Evolutionary conservation across 2,329 filamentous ascomycete genomes (phyloP), one percentile per base, ranked within the genome.

Genomic region (Nemania sp.): DNA sequence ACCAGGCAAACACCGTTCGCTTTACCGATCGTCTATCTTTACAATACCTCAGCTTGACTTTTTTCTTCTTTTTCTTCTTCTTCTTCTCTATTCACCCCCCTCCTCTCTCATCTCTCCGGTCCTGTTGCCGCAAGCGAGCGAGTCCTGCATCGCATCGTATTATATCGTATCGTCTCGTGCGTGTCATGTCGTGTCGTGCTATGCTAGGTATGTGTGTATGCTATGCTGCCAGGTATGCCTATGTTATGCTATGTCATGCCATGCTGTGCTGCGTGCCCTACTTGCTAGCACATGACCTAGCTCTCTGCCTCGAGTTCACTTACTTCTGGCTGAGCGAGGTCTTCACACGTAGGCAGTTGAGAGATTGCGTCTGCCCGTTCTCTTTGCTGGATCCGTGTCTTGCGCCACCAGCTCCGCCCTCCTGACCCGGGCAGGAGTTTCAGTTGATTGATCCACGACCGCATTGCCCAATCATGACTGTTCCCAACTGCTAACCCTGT

Each of bases 321-420:
- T 39, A 39, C 35, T 5, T n/a, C 4, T 5, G 5, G 35, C 35
- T 39, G 35, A 55, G 45, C 34, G 35, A 55, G 45, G 34, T 43
- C 54, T 59, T 49, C 60, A 61, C 57, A 61, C 57, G 61, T 62
- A 54, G 48, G 53, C 39, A 29, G 25, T 29, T 25, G 45, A 54
- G 47, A 34, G 45, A 59, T 25, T 56, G 29, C 52, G 45, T 50
- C 52, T 40, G 25, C 39, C 57, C 51, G 52, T 61, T 62, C 62
- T 45, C 45, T 51, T 60, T 48, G 52, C 46, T 54, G 53, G 40
- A 59, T 62, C 59, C 57, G 61, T 59, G 56, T 59, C 59, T 54
- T 59, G 60, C 70, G 70, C 70, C 70, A 72, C 70, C 48, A 54
- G 60, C 55, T 67, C 60, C 60, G 65, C 65, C 68, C 69, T 70